A percentile compares a stretch with the other conserved stretches of the same genome.
phyloP scores from a whole-genome alignment of 2,329 filamentous ascomycete species.

The Penicillium hesseltinei region DNA sequence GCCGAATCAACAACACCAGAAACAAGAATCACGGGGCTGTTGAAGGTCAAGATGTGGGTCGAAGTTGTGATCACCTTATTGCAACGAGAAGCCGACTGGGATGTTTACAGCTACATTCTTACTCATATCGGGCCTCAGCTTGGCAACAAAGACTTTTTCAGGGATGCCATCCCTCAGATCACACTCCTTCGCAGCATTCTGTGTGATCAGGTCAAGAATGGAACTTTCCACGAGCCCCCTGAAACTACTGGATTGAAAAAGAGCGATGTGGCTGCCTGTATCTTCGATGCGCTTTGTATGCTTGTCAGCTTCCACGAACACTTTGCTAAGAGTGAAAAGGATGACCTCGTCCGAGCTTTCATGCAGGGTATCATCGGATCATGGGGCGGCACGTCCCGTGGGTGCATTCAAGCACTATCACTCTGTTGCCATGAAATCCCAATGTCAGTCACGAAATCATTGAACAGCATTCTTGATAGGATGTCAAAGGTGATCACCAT shows the following conservation, averaged over 20 bases:
- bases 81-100: slow-evolving; percentile 76
- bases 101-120: slow-evolving; percentile 86
- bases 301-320: slow-evolving; percentile 86
- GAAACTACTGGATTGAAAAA: slow-evolving; percentile 75
- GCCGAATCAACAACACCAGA: slow-evolving; percentile 27
- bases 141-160: slow-evolving; percentile 84
- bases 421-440: slow-evolving; percentile 95
- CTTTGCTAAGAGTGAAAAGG: slow-evolving; percentile 80
- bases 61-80: slow-evolving; percentile 73
- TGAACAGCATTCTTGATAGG: slow-evolving; percentile 83
- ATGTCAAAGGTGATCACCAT: slow-evolving; percentile 97
- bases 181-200: slow-evolving; percentile 71
- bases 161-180: slow-evolving; percentile 69
- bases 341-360: slow-evolving; percentile 84
- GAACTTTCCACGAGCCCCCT: slow-evolving; percentile 78
- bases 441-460: slow-evolving; percentile 76
- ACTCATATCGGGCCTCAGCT: slow-evolving; percentile 84
- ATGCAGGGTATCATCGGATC: slow-evolving; percentile 73
- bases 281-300: slow-evolving; percentile 83
- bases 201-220: slow-evolving; percentile 78
- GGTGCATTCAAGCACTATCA: slow-evolving; percentile 90
- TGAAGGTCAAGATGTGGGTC: slow-evolving; percentile 70
- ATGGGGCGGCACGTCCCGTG: slow-evolving; percentile 83
- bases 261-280: slow-evolving; percentile 81
- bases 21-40: slow-evolving; percentile 37